Percentiles rank a stretch among this genome's conserved stretches.
Conservation (phyloP, 1,284 basidiomycete genomes). For the Boletus mariae region DNA sequence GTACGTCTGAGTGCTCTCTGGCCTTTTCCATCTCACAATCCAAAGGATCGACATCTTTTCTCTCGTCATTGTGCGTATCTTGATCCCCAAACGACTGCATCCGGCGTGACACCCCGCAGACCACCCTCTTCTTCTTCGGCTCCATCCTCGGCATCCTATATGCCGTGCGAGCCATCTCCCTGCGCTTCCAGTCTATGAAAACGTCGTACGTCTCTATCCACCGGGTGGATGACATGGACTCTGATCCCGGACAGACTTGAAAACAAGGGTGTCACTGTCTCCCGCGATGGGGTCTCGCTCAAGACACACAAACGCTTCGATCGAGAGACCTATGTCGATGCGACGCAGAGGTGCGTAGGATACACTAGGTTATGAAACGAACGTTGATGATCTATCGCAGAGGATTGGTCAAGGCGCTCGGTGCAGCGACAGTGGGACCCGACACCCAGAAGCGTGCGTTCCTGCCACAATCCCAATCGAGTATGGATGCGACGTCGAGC, state of each 20-base stretch:
- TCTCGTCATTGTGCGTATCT: conserved; percentile 34
- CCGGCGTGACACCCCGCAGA: conserved; percentile 33
- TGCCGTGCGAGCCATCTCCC: conserved; percentile 35
- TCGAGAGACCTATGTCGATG: conserved; percentile 62
- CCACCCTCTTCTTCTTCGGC: conserved; percentile 41
- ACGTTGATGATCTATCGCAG: conserved; percentile 7
- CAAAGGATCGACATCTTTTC: conserved; percentile 40
- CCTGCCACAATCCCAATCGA: neutral
- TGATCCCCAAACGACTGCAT: neutral
- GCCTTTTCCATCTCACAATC: neutral
- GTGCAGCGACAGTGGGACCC: conserved; percentile 20
- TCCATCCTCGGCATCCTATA: conserved; percentile 40
- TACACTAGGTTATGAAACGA: neutral
- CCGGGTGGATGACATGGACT: neutral
- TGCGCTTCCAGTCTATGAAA: conserved; percentile 43
- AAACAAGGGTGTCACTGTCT: conserved; percentile 51
- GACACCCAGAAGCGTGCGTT: conserved; percentile 12
- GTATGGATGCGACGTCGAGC: neutral
- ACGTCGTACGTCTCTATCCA: conserved; percentile 36
- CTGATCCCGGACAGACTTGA: conserved; percentile 42
- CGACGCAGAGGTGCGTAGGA: conserved; percentile 56
- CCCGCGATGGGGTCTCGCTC: conserved; percentile 55
- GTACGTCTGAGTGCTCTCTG: conserved; percentile 6
- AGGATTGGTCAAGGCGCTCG: conserved; percentile 25
- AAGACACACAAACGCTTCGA: conserved; percentile 58